phyloP scores from a whole-genome alignment of 169 alveolate species.

The Blepharisma undulans region DNA sequence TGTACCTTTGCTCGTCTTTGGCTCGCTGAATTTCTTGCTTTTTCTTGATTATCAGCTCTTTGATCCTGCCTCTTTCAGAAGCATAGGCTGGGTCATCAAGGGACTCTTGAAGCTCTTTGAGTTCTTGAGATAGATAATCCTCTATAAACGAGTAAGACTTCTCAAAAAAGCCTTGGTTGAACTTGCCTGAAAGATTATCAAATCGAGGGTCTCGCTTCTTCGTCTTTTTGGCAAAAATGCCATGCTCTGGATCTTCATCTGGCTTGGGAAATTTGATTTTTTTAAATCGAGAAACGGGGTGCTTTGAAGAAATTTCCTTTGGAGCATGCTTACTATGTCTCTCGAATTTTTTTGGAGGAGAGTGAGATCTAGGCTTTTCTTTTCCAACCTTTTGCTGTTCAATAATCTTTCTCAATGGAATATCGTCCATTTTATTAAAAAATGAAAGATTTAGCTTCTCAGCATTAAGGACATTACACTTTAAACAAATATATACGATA shows the following conservation, averaged over 20 bases:
- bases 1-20: conserved; percentile 13
- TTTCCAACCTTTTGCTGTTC: background rate
- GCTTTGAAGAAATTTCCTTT: conserved; percentile 28
- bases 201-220: conserved; percentile 27
- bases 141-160: conserved; percentile 11
- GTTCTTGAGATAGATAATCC: background rate
- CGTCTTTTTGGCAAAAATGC: background rate
- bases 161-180: conserved; percentile 33
- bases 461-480: too few species aligned
- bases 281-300: conserved; percentile 20
- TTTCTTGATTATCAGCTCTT: conserved; percentile 3
- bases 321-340: conserved; percentile 28
- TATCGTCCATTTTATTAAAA: background rate
- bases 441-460: too few species aligned
- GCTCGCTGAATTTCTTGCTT: conserved; percentile 14
- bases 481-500: too few species aligned
- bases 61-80: background rate
- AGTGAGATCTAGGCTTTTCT: background rate
- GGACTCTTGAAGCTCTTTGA: conserved; percentile 5
- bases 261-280: background rate
- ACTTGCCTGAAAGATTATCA: conserved; percentile 32
- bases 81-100: background rate
- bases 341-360: background rate
- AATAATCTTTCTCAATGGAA: background rate
- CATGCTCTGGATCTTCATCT: conserved; percentile 25